Evolutionary conservation across 2,329 filamentous ascomycete species (phyloP).

Genomic region (Pseudogymnoascus pannorum): DNA sequence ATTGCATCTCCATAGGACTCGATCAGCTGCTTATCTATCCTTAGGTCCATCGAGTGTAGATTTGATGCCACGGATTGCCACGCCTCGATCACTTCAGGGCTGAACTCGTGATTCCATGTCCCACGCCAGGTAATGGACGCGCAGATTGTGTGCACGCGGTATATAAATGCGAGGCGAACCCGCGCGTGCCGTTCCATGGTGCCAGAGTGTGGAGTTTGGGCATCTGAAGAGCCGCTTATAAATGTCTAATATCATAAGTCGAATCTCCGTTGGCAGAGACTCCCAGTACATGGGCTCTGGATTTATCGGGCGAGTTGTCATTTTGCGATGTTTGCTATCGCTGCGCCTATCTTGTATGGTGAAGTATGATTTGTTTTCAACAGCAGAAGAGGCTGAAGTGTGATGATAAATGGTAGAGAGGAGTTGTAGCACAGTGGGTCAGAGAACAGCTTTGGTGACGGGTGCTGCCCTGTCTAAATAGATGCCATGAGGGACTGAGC

Average conservation of each 20-base stretch:
- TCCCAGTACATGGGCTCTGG: background rate
- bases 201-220: no score
- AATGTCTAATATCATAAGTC: constrained; percentile 29
- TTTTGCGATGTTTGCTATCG: background rate
- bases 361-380: background rate
- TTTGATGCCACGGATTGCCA: constrained; percentile 22
- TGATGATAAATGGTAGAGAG: background rate
- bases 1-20: constrained; percentile 29
- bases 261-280: constrained; percentile 25
- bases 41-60: constrained; percentile 17
- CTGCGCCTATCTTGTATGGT: background rate
- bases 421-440: background rate
- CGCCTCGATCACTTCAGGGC: constrained; percentile 21
- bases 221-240: no score
- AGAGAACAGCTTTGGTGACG: background rate
- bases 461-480: background rate
- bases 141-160: constrained; percentile 19
- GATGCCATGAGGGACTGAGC: background rate
- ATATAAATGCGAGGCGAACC: no score
- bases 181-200: no score
- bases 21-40: constrained; percentile 20
- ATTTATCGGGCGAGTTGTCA: background rate
- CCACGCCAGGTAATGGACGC: constrained; percentile 29
- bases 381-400: background rate
- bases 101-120: constrained; percentile 28